phyloP scores from a whole-genome alignment of 2,329 filamentous ascomycete species.

The Dactylellina drechsleri region DNA sequence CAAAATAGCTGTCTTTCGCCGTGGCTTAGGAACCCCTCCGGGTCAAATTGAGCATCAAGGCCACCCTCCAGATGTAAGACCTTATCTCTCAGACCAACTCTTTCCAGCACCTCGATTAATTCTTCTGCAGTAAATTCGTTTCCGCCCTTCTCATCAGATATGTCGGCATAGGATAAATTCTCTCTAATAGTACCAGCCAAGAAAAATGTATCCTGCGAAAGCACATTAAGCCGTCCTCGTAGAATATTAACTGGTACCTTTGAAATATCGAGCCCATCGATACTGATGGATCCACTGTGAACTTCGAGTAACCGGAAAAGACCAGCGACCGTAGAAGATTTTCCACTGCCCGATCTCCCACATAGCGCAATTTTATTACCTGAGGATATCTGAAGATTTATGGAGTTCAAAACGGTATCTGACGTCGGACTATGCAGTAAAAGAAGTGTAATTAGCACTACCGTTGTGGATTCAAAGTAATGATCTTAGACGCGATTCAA shows the following conservation, averaged over 20 bases:
- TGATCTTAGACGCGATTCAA: no score
- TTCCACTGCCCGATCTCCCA: conserved; percentile 40
- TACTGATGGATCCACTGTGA: conserved; percentile 12
- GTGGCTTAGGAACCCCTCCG: conserved; percentile 14
- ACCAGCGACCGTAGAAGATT: conserved; percentile 27
- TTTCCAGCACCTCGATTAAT: conserved; percentile 13
- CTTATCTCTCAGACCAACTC: conserved; percentile 27
- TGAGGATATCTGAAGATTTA: conserved; percentile 4
- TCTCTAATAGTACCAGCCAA: conserved; percentile 21
- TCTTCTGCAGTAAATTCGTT: not conserved
- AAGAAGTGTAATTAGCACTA: not conserved
- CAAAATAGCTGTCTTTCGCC: conserved; percentile 64
- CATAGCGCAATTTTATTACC: conserved; percentile 28
- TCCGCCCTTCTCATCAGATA: not conserved
- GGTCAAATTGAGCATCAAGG: conserved; percentile 21
- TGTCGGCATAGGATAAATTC: conserved; percentile 21
- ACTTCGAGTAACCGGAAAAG: conserved; percentile 28
- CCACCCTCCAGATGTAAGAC: conserved; percentile 6
- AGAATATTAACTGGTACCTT: conserved; percentile 3
- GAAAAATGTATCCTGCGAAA: conserved; percentile 40
- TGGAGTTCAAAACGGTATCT: conserved; percentile 24
- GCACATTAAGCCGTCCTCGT: conserved; percentile 25
- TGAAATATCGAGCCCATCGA: conserved; percentile 31
- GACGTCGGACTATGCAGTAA: conserved; percentile 11
- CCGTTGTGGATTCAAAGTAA: no score